Percentiles rank a stretch among this genome's conserved stretches.
phyloP scores from a whole-genome alignment of 495 filamentous ascomycete species.

The Ascodesmis nigricans region DNA sequence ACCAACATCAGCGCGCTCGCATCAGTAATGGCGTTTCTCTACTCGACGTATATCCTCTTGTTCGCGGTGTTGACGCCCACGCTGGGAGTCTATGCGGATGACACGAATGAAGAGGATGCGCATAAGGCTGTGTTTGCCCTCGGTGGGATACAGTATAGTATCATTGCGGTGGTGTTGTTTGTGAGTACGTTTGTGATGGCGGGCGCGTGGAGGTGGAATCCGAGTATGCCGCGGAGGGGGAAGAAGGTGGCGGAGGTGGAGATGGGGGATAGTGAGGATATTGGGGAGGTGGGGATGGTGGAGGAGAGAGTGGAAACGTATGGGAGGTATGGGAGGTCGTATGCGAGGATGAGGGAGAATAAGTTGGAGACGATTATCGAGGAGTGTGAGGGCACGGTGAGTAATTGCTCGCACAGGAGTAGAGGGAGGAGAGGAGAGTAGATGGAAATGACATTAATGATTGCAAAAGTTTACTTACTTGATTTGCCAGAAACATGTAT shows the following conservation, averaged over 20 bases:
- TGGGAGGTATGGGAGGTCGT: no score
- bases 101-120: conserved; percentile 2
- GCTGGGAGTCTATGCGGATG: conserved; percentile 25
- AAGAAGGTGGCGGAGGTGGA: neutral
- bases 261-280: neutral
- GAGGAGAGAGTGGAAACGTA: no score
- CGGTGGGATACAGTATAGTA: conserved; percentile 25
- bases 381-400: no score
- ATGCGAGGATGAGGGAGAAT: no score
- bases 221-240: conserved; percentile 13
- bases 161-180: conserved; percentile 22
- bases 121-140: conserved; percentile 11
- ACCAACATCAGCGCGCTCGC: no score
- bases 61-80: conserved; percentile 26
- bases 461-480: no score
- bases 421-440: no score
- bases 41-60: conserved; percentile 26
- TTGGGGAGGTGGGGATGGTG: neutral
- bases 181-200: conserved; percentile 25
- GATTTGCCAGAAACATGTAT: no score
- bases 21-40: no score
- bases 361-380: no score
- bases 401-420: no score
- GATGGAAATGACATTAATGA: no score
- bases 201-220: conserved; percentile 24